Conservation (phyloP, 495 filamentous ascomycete species). For the Aspergillus kassunensis region DNA sequence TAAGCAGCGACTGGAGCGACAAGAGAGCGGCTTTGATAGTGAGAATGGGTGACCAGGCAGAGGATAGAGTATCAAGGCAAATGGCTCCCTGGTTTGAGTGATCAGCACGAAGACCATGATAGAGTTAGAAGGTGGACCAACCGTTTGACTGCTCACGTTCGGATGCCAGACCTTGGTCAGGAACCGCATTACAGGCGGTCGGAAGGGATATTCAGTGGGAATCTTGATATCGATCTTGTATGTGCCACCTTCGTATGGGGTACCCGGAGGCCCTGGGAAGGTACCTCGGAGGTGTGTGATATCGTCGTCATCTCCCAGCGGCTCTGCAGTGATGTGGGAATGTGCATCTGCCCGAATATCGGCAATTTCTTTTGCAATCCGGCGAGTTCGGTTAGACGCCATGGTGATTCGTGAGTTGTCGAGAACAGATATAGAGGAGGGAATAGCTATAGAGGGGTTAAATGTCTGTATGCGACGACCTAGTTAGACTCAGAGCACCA, state of each 20-base stretch:
- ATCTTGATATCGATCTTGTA: constrained; percentile 84
- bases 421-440: too few relatives aligned
- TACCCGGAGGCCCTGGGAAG: constrained; percentile 85
- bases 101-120: not conserved
- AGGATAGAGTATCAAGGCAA: constrained; percentile 88
- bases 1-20: constrained; percentile 88
- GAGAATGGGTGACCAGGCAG: constrained; percentile 89
- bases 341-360: constrained; percentile 77
- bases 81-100: constrained; percentile 71
- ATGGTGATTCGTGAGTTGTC: too few relatives aligned
- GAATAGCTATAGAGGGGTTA: too few relatives aligned
- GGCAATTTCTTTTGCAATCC: constrained; percentile 85
- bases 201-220: constrained; percentile 87
- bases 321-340: constrained; percentile 68
- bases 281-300: constrained; percentile 79
- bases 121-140: constrained; percentile 39
- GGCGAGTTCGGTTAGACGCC: constrained; percentile 73
- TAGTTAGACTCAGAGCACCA: not conserved
- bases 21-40: constrained; percentile 94
- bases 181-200: constrained; percentile 89
- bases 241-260: constrained; percentile 87
- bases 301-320: constrained; percentile 61
- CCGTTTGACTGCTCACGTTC: constrained; percentile 92
- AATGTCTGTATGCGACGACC: not conserved
- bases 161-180: constrained; percentile 97